Conservation (phyloP, 2,329 filamentous ascomycete genomes). For the Monosporascus sp. region DNA sequence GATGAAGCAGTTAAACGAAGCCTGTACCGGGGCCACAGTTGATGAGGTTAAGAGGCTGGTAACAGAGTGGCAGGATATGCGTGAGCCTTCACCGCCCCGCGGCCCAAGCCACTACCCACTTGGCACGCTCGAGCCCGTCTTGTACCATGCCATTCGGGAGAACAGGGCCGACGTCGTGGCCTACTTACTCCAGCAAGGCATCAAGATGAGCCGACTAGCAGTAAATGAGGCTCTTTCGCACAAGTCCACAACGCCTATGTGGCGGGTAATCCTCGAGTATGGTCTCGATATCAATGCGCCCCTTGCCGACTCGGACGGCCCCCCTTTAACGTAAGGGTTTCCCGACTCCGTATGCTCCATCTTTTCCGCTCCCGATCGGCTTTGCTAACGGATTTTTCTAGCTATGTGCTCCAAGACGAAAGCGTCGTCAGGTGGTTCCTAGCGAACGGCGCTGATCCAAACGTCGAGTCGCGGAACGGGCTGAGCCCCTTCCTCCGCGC, state of each 20-base stretch:
- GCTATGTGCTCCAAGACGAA: constrained; percentile 5
- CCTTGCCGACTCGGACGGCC: neutral
- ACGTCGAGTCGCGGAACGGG: constrained; percentile 2
- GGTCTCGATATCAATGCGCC: constrained; percentile 6
- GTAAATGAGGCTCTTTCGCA: neutral
- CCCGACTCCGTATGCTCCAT: neutral
- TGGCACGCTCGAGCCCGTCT: constrained; percentile 3
- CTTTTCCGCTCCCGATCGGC: neutral
- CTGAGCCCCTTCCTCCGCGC: constrained; percentile 6
- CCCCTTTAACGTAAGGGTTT: constrained; percentile 1
- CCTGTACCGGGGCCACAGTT: constrained; percentile 2
- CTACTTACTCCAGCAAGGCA: constrained; percentile 3
- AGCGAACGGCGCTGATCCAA: constrained; percentile 3
- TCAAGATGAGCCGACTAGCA: constrained; percentile 1
- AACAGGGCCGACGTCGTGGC: constrained; percentile 4
- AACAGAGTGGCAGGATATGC: constrained; percentile 3
- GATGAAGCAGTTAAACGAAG: constrained; percentile 4
- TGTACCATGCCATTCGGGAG: constrained; percentile 3
- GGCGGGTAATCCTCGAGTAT: constrained; percentile 4
- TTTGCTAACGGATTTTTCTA: neutral
- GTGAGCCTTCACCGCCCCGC: neutral
- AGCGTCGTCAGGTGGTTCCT: constrained; percentile 3
- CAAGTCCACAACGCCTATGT: constrained; percentile 4
- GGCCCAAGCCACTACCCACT: constrained; percentile 5
- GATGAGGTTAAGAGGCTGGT: constrained; percentile 3